These are phyloP conservation scores for Quercus aquifolioides DNA, from an alignment of 306 rosid species.

Conservation along the genomic window DNA sequence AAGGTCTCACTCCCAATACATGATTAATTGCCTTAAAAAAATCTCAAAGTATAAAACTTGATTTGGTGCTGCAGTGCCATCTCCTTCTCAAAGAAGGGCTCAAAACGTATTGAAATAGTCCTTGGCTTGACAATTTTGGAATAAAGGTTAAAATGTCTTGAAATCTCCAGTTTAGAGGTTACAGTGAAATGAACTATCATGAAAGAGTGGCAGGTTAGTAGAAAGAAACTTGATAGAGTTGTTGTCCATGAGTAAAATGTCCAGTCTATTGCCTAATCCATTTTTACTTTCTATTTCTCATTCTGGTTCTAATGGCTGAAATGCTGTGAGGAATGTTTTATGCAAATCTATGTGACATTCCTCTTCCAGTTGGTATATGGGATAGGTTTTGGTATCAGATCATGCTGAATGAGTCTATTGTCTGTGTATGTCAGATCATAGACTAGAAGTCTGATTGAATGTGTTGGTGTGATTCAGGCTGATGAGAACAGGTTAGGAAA, in stretches of 20 bases:
- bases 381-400: neutral
- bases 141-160: neutral
- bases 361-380: neutral
- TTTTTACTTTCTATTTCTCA: neutral
- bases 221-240: neutral
- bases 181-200: neutral
- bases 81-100: neutral
- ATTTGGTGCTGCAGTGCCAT: neutral
- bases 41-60: neutral
- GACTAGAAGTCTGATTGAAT: slow-evolving; percentile 23
- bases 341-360: neutral
- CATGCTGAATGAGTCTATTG: slow-evolving; percentile 1
- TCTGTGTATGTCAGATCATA: neutral
- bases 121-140: neutral
- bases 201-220: neutral
- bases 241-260: neutral
- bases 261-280: neutral
- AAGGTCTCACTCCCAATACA: neutral
- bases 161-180: neutral
- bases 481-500: slow-evolving; percentile 23
- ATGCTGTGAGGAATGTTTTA: slow-evolving; percentile 1
- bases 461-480: slow-evolving; percentile 34
- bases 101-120: neutral
- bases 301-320: neutral
- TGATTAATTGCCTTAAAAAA: neutral